Evolutionary conservation across 2,329 filamentous ascomycete species (phyloP).

Genomic region (Pezicula carpinea): DNA sequence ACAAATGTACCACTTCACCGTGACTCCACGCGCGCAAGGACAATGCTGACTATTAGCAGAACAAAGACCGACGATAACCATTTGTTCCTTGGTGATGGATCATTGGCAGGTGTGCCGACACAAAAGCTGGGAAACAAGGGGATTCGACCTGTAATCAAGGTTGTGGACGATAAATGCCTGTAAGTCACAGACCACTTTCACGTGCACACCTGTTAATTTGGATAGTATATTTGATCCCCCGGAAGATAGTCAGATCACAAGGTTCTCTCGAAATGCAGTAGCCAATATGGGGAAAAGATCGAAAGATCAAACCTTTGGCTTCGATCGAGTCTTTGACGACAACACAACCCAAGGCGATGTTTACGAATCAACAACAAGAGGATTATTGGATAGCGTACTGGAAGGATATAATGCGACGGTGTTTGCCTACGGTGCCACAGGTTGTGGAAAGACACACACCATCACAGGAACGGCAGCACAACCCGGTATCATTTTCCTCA

Average conservation of each 20-base stretch:
- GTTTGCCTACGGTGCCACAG: slow-evolving; percentile 96
- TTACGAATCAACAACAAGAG: slow-evolving; percentile 88
- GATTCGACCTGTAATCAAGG: slow-evolving; percentile 87
- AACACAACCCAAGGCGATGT: slow-evolving; percentile 89
- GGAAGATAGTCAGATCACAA: slow-evolving; percentile 87
- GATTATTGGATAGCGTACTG: slow-evolving; percentile 87
- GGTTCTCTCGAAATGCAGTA: slow-evolving; percentile 77
- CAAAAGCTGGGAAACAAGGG: slow-evolving; percentile 84
- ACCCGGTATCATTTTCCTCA: slow-evolving; percentile 96
- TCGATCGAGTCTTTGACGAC: slow-evolving; percentile 95
- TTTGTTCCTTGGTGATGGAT: slow-evolving; percentile 94
- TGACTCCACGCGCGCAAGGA: neutral
- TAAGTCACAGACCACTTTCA: slow-evolving; percentile 44
- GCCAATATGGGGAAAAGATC: slow-evolving; percentile 78
- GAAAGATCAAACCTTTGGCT: slow-evolving; percentile 96
- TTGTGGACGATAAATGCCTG: slow-evolving; percentile 94
- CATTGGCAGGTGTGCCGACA: slow-evolving; percentile 78
- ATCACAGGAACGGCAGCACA: slow-evolving; percentile 90
- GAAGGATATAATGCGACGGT: slow-evolving; percentile 99
- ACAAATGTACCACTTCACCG: slow-evolving; percentile 57
- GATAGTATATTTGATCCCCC: slow-evolving; percentile 91
- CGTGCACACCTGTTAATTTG: slow-evolving; percentile 9
- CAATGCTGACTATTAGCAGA: slow-evolving; percentile 19
- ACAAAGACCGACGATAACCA: slow-evolving; percentile 72
- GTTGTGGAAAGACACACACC: slow-evolving; percentile 97